Conservation (phyloP, 306 rosid species). For the Cercis canadensis region DNA sequence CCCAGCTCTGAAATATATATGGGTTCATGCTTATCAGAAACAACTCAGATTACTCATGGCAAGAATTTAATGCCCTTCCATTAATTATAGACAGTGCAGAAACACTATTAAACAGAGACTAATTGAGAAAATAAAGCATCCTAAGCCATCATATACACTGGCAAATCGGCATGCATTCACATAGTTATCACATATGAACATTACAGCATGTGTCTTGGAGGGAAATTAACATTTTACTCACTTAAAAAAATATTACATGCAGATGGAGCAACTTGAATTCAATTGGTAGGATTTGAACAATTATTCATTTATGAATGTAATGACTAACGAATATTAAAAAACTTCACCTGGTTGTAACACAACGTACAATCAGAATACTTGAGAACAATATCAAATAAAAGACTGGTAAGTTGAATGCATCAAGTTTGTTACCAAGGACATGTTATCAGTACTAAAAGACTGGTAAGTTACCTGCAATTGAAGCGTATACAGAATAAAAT, state of each 20-base stretch:
- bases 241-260: constrained; percentile 26
- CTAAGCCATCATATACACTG: too few species aligned
- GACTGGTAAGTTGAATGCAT: neutral
- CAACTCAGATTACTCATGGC: constrained; percentile 20
- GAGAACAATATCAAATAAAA: constrained; percentile 21
- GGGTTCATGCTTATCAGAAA: constrained; percentile 27
- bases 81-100: constrained; percentile 15
- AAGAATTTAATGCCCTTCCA: constrained; percentile 26
- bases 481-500: constrained; percentile 82
- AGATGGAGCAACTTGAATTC: constrained; percentile 8
- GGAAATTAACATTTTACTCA: constrained; percentile 19
- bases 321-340: constrained; percentile 21
- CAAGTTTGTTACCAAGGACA: constrained; percentile 14
- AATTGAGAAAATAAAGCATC: neutral
- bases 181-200: constrained; percentile 8
- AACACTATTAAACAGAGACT: neutral
- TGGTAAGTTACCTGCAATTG: constrained; percentile 77
- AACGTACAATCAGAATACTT: constrained; percentile 16
- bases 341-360: constrained; percentile 12
- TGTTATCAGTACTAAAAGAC: constrained; percentile 13
- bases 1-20: constrained; percentile 79
- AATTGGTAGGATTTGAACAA: constrained; percentile 3
- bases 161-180: neutral
- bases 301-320: neutral
- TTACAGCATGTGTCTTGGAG: constrained; percentile 17